Percentiles rank a stretch among this genome's conserved stretches.
phyloP scores from a whole-genome alignment of 75 land plant species.

The Picea sitchensis region DNA sequence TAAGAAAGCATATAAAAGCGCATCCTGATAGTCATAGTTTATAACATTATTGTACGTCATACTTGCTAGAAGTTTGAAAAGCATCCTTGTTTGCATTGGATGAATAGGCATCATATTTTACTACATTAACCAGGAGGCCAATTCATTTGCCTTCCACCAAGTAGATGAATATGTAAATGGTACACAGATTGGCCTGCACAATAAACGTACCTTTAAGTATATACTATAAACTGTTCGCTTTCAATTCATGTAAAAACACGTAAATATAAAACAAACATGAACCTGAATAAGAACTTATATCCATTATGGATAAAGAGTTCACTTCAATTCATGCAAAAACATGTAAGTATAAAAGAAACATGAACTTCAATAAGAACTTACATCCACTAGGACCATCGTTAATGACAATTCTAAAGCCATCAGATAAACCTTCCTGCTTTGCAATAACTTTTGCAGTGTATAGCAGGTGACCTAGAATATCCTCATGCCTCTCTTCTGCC shows the following conservation, averaged over 20 bases:
- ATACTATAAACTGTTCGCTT: neutral
- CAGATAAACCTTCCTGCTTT: constrained; percentile 73
- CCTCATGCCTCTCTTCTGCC: constrained; percentile 89
- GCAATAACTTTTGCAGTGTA: constrained; percentile 80
- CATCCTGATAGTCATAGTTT: neutral
- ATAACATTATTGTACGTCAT: neutral
- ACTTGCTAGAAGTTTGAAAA: neutral
- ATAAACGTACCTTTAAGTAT: constrained; percentile 8
- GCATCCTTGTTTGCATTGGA: neutral
- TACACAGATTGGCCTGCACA: constrained; percentile 86
- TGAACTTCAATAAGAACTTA: constrained; percentile 19
- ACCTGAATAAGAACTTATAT: constrained; percentile 39
- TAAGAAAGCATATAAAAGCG: neutral
- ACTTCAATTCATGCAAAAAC: neutral
- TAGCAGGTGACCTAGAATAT: constrained; percentile 79
- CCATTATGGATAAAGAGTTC: constrained; percentile 28
- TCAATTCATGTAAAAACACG: neutral
- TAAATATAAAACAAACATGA: neutral
- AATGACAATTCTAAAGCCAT: constrained; percentile 81
- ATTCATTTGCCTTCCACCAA: constrained; percentile 89
- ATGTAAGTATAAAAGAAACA: neutral
- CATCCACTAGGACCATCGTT: constrained; percentile 89
- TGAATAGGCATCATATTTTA: neutral
- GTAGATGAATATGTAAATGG: constrained; percentile 78
- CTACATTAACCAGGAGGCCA: constrained; percentile 88